Percentiles rank a stretch among this genome's conserved stretches.
Evolutionary conservation across 371 early-diverging fungal species (phyloP).

Genomic region (Mucor ambiguus): DNA sequence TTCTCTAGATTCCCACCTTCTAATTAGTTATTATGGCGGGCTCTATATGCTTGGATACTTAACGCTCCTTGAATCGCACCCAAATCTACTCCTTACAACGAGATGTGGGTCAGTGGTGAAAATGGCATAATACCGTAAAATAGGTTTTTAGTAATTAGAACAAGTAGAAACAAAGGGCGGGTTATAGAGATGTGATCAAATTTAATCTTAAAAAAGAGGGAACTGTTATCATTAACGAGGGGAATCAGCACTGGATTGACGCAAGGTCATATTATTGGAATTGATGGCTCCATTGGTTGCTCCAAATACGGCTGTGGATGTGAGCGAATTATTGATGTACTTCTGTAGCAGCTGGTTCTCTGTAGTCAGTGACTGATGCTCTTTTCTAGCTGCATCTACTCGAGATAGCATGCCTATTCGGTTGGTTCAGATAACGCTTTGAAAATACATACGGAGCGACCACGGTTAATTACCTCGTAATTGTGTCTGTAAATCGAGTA

Average conservation of each 20-base stretch:
- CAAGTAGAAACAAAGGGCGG: background rate
- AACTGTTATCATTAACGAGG: slow-evolving; percentile 14
- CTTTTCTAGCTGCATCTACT: slow-evolving; percentile 48
- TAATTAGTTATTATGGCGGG: slow-evolving; percentile 18
- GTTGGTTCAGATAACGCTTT: background rate
- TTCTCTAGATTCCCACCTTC: slow-evolving; percentile 8
- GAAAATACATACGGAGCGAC: background rate
- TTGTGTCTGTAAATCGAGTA: slow-evolving; percentile 45
- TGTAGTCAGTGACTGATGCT: slow-evolving; percentile 49
- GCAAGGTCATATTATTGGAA: slow-evolving; percentile 27
- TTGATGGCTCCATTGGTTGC: slow-evolving; percentile 50
- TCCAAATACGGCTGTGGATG: slow-evolving; percentile 61
- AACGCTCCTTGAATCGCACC: background rate
- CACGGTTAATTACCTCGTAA: slow-evolving; percentile 28
- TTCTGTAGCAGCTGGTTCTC: slow-evolving; percentile 58
- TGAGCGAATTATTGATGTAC: slow-evolving; percentile 56
- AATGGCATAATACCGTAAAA: background rate
- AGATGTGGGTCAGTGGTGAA: slow-evolving; percentile 2
- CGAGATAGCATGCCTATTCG: slow-evolving; percentile 40
- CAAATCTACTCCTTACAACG: background rate
- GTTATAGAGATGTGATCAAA: background rate
- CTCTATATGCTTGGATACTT: background rate
- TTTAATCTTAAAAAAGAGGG: background rate
- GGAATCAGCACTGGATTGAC: slow-evolving; percentile 21
- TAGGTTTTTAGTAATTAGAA: slow-evolving; percentile 1